phyloP scores from a whole-genome alignment of 345 rosid genomes.

The Salix brachista region DNA sequence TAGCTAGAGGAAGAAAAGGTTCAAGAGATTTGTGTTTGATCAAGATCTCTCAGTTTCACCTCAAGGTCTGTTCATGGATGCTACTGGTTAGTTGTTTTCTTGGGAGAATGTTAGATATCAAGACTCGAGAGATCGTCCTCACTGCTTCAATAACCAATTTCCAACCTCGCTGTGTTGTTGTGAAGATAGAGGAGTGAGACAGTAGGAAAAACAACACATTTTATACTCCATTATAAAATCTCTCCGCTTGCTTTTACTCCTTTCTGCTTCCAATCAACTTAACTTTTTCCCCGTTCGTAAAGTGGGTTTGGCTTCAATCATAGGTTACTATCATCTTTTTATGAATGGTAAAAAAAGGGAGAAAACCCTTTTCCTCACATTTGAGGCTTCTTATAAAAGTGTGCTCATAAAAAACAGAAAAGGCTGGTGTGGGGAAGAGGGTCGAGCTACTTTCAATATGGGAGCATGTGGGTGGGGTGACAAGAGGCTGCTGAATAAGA shows the following conservation, averaged over 20 bases:
- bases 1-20: neutral
- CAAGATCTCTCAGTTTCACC: slow-evolving; percentile 10
- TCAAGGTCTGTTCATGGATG: slow-evolving; percentile 9
- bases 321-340: slow-evolving; percentile 12
- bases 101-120: slow-evolving; percentile 12
- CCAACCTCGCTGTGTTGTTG: slow-evolving; percentile 17
- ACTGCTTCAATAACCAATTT: neutral
- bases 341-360: slow-evolving; percentile 21
- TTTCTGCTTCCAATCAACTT: neutral
- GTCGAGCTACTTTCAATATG: neutral
- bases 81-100: slow-evolving; percentile 17
- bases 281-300: slow-evolving; percentile 11
- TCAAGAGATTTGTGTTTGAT: slow-evolving; percentile 1
- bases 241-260: neutral
- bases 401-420: neutral
- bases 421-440: neutral
- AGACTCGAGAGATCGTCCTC: too few relatives aligned
- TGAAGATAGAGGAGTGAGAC: slow-evolving; percentile 10
- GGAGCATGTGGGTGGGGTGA: slow-evolving; percentile 24
- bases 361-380: slow-evolving; percentile 11
- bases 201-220: slow-evolving; percentile 15
- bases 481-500: neutral
- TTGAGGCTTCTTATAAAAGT: slow-evolving; percentile 2
- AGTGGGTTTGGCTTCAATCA: slow-evolving; percentile 20
- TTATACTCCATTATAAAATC: slow-evolving; percentile 17